phyloP scores from a whole-genome alignment of 139 green algal genomes.

The Picochlorum sp. region DNA sequence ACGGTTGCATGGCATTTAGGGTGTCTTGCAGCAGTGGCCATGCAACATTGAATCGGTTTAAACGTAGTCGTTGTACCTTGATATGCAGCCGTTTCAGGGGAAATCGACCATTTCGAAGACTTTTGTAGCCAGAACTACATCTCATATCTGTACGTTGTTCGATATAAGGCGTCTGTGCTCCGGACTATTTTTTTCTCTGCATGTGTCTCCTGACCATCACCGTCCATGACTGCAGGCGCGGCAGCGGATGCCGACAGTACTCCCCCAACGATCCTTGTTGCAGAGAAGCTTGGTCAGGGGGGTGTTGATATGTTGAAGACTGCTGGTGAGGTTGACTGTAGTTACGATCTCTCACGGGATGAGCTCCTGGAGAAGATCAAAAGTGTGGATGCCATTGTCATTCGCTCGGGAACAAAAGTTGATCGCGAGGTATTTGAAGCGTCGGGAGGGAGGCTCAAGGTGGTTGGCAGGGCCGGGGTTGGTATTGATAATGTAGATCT shows the following conservation, averaged over 20 bases:
- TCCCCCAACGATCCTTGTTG: constrained; percentile 72
- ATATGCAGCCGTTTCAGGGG: too few relatives aligned
- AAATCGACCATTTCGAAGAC: too few relatives aligned
- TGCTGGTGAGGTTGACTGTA: constrained; percentile 46
- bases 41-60: too few relatives aligned
- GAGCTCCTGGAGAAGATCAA: constrained; percentile 57
- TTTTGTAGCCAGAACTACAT: too few relatives aligned
- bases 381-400: constrained; percentile 82
- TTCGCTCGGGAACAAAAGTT: constrained; percentile 85
- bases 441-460: constrained; percentile 80
- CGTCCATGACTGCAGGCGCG: not conserved
- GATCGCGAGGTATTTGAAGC: constrained; percentile 88
- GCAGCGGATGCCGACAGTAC: not conserved
- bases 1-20: too few relatives aligned
- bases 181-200: not conserved
- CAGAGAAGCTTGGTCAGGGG: constrained; percentile 81
- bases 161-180: too few relatives aligned
- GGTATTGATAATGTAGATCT: constrained; percentile 97
- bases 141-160: too few relatives aligned
- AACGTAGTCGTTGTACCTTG: too few relatives aligned
- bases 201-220: not conserved
- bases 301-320: constrained; percentile 74
- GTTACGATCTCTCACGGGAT: constrained; percentile 51
- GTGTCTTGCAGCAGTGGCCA: too few relatives aligned
- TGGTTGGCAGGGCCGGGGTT: constrained; percentile 89